Conservation (phyloP, 768 basidiomycete species). For the Leccinum subgranulosum region DNA sequence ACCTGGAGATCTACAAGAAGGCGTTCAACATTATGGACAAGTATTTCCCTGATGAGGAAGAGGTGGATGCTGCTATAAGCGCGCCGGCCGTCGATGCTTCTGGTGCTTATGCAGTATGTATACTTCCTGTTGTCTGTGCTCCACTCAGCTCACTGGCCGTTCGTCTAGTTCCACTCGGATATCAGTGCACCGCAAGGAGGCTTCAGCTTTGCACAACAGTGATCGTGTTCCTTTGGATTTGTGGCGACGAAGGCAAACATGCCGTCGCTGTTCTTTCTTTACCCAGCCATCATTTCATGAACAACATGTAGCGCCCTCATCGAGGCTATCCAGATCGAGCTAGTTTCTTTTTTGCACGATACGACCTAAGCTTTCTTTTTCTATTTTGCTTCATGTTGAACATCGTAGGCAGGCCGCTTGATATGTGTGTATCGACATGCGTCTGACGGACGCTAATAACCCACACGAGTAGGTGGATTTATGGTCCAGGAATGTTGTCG, state of each 20-base stretch:
- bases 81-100: slow-evolving; percentile 73
- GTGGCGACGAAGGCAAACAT: slow-evolving; percentile 1
- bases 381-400: slow-evolving; percentile 21
- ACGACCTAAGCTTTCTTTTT: slow-evolving; percentile 5
- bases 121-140: not conserved
- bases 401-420: slow-evolving; percentile 17
- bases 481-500: slow-evolving; percentile 18
- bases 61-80: slow-evolving; percentile 76
- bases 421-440: slow-evolving; percentile 24
- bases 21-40: slow-evolving; percentile 98
- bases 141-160: slow-evolving; percentile 5
- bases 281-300: slow-evolving; percentile 20
- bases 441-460: slow-evolving; percentile 34
- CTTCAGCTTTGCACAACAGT: slow-evolving; percentile 86
- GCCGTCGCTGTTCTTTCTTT: slow-evolving; percentile 5
- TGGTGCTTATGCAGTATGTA: slow-evolving; percentile 70
- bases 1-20: slow-evolving; percentile 99
- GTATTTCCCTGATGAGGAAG: slow-evolving; percentile 98
- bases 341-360: slow-evolving; percentile 10
- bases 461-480: slow-evolving; percentile 18
- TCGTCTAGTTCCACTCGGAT: slow-evolving; percentile 72
- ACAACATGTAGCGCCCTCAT: slow-evolving; percentile 15
- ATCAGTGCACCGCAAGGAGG: slow-evolving; percentile 90
- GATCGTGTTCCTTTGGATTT: slow-evolving; percentile 12
- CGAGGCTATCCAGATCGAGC: slow-evolving; percentile 16